A percentile compares a stretch with the other conserved stretches of the same genome.
phyloP scores from a whole-genome alignment of 148 eudicot species.

The Selenicereus undatus region DNA sequence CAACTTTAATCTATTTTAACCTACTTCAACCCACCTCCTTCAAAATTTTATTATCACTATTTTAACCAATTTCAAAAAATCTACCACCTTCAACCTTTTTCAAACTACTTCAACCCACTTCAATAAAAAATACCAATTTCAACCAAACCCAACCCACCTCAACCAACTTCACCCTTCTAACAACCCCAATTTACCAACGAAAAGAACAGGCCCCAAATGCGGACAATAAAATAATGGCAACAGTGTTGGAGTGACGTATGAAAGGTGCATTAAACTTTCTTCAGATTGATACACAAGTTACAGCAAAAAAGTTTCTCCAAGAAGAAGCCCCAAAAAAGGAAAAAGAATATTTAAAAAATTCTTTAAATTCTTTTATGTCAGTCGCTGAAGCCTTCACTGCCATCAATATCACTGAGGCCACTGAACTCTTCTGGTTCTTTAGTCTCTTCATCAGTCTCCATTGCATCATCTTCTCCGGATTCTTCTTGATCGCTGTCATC shows the following conservation, averaged over 20 bases:
- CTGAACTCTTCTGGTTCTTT: slow-evolving; percentile 41
- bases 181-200: too few species aligned
- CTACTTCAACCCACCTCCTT: too few species aligned
- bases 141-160: too few species aligned
- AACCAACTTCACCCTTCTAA: too few species aligned
- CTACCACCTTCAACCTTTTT: too few species aligned
- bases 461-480: slow-evolving; percentile 60
- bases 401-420: slow-evolving; percentile 56
- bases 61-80: too few species aligned
- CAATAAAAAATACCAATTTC: too few species aligned
- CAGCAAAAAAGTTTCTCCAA: neutral
- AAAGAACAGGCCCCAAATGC: too few species aligned
- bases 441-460: slow-evolving; percentile 71
- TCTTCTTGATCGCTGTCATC: slow-evolving; percentile 70
- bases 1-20: too few species aligned
- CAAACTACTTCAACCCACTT: too few species aligned
- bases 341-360: neutral
- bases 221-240: neutral
- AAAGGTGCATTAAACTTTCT: neutral
- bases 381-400: slow-evolving; percentile 44
- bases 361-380: slow-evolving; percentile 12
- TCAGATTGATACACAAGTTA: neutral
- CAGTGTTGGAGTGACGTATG: neutral
- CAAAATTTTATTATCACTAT: too few species aligned
- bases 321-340: neutral